Evolutionary conservation across 805 yeast genomes (phyloP), one percentile per base, ranked within the genome.

Genomic region (Zygotorulaspora danielsina): DNA sequence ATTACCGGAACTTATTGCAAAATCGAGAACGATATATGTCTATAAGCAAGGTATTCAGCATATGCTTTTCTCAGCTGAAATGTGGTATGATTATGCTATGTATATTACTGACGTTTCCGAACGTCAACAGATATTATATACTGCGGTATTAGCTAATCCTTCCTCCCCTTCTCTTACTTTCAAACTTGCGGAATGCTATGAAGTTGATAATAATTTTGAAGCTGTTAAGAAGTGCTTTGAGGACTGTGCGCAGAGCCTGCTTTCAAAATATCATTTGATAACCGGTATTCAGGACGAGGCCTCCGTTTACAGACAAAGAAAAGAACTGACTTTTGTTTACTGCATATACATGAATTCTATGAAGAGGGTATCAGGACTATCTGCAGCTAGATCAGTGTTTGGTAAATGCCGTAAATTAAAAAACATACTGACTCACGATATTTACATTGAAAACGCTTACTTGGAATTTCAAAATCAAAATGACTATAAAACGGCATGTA

Each of bases 381-480:
- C 76, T 36, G 87, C 81, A 25, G 88, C 95, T 2, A 73, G 97
- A 45, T 57, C 68, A 17, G 69, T 85, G 2, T 87, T 88, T 57
- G 73, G 83, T 39, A 74, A 71, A 49, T 82, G 84, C 6, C 76
- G 95, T 51, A 77, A 79, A 54, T 73, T 76, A 49, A 70, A 65
- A 44, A 55, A 49, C 17, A 64, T 68, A 8, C 63, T 83, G 29
- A 81, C 94, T 0, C 78, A 79, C 66, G 86, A 86, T 50, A 73
- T 90, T 15, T 90, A 75, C 61, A 79, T 81, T 15, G 90, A 85
- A 43, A 82, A 84, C 53, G 96, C 97, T 0, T 67, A 77, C 56
- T 70, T 88, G 67, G 98, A 90, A 56, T 79, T 75, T 50, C 69
- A 69, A 48, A 78, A 76, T 50, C 71, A 81, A 43, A 80, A 76